phyloP scores from a whole-genome alignment of 805 yeast species.

The Ogataea nitratoaversa region DNA sequence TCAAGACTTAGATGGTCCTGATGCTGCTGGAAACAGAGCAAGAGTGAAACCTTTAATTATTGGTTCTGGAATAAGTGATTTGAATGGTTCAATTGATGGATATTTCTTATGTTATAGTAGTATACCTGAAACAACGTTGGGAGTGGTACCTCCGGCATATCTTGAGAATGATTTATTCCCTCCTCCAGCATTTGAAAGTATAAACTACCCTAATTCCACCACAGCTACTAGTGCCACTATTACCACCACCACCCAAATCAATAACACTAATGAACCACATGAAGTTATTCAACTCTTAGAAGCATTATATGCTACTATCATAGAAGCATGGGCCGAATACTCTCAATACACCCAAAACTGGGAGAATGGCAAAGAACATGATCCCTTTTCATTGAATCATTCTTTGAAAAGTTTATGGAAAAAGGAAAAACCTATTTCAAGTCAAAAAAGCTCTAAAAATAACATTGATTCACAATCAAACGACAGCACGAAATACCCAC shows the following conservation, averaged over 20 bases:
- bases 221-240: too few species aligned
- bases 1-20: constrained; percentile 30
- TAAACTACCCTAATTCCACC: constrained; percentile 1
- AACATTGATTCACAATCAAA: too few species aligned
- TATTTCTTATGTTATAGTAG: constrained; percentile 67
- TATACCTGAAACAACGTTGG: constrained; percentile 47
- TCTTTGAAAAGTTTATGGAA: constrained; percentile 59
- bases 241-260: not conserved
- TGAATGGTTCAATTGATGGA: constrained; percentile 74
- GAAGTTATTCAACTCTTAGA: constrained; percentile 34
- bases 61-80: constrained; percentile 75
- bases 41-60: constrained; percentile 62
- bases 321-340: constrained; percentile 74
- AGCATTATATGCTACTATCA: constrained; percentile 50
- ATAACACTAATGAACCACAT: not conserved
- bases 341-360: constrained; percentile 49
- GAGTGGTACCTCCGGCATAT: constrained; percentile 52
- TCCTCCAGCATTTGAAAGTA: constrained; percentile 13
- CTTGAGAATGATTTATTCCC: constrained; percentile 22
- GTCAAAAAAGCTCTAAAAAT: not conserved
- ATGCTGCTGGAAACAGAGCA: constrained; percentile 17
- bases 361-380: constrained; percentile 65
- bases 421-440: constrained; percentile 6
- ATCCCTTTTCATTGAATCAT: constrained; percentile 55
- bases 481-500: too few species aligned